These are phyloP conservation scores for Dothideomycetidae sp. DNA, from an alignment of 2,329 filamentous ascomycete genomes.

Conservation along the genomic window DNA sequence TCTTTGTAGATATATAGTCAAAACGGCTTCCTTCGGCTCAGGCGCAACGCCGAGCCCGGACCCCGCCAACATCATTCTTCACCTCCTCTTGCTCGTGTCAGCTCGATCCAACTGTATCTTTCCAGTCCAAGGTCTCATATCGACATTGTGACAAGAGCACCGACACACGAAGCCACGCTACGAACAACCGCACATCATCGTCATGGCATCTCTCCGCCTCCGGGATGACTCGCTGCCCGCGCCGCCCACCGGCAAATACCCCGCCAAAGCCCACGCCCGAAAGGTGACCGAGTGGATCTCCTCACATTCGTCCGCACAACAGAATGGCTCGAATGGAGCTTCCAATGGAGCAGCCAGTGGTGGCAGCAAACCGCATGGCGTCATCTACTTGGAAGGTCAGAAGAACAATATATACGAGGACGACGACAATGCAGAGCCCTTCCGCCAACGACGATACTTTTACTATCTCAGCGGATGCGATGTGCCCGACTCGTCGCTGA, in stretches of 20 bases:
- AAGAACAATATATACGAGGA: conserved; percentile 74
- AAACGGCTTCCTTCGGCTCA: too few relatives aligned
- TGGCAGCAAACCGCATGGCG: conserved; percentile 35
- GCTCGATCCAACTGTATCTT: too few relatives aligned
- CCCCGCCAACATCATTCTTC: too few relatives aligned
- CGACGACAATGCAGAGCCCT: conserved; percentile 68
- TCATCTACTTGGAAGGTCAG: conserved; percentile 80
- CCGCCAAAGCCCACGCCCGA: conserved; percentile 74
- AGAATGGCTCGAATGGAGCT: conserved; percentile 19
- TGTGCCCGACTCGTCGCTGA: conserved; percentile 63
- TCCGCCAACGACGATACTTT: conserved; percentile 84
- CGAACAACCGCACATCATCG: too few relatives aligned
- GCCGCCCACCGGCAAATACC: conserved; percentile 43
- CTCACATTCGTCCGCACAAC: not conserved
- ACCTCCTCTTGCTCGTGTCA: too few relatives aligned
- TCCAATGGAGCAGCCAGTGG: conserved; percentile 45
- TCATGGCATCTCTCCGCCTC: conserved; percentile 6
- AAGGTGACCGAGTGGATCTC: conserved; percentile 66
- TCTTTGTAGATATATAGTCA: too few relatives aligned
- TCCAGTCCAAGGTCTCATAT: too few relatives aligned
- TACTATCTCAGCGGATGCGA: conserved; percentile 85
- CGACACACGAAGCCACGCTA: too few relatives aligned
- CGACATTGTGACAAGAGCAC: too few relatives aligned
- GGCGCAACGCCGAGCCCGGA: too few relatives aligned
- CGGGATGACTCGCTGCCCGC: conserved; percentile 21